Conservation (phyloP, 345 rosid genomes). For the Syzygium grande region DNA sequence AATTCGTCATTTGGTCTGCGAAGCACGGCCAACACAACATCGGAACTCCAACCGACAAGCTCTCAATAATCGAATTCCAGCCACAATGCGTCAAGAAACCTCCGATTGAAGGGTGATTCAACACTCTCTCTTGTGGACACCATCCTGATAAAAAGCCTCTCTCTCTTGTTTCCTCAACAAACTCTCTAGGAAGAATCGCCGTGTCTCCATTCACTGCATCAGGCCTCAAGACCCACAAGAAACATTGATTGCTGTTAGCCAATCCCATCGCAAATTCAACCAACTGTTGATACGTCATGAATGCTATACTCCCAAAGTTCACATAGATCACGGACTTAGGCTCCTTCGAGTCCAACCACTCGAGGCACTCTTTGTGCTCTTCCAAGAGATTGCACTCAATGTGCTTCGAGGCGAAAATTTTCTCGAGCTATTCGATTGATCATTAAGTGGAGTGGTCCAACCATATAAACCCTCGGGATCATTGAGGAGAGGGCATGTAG, state of each 20-base stretch:
- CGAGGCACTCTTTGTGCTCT: not conserved
- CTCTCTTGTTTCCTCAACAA: not conserved
- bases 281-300: not conserved
- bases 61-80: constrained; percentile 18
- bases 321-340: not conserved
- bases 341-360: not conserved
- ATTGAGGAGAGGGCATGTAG: not conserved
- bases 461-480: not conserved
- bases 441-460: not conserved
- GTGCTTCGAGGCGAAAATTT: not conserved
- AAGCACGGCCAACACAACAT: constrained; percentile 19
- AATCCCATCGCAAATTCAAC: constrained; percentile 11
- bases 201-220: not conserved
- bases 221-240: constrained; percentile 16
- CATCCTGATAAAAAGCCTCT: constrained; percentile 6
- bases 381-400: not conserved
- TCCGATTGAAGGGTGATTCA: constrained; percentile 6
- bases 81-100: constrained; percentile 16
- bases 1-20: constrained; percentile 5
- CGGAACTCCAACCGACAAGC: constrained; percentile 8
- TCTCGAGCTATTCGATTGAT: not conserved
- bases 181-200: not conserved
- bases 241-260: constrained; percentile 2
- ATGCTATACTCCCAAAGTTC: not conserved
- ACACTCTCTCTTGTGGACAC: constrained; percentile 15